Evolutionary conservation across 768 basidiomycete species (phyloP).

Genomic region (Tylopilus sp.): DNA sequence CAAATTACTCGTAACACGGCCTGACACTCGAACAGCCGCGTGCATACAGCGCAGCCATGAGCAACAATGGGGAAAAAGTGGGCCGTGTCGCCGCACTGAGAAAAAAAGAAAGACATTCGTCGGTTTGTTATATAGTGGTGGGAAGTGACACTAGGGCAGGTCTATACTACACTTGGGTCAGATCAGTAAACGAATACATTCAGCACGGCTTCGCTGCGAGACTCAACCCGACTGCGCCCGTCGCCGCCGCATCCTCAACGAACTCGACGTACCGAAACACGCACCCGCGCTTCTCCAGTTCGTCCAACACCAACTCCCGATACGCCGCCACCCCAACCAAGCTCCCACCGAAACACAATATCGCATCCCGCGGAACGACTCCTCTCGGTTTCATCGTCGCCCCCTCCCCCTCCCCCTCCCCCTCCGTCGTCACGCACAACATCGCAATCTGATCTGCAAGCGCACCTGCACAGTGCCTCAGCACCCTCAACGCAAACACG

Average conservation of each 20-base stretch:
- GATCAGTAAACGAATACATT: too few species aligned
- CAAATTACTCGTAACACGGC: slow-evolving; percentile 70
- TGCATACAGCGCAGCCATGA: slow-evolving; percentile 63
- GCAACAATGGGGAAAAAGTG: slow-evolving; percentile 87
- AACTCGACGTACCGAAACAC: slow-evolving; percentile 63
- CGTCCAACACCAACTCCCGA: slow-evolving; percentile 50
- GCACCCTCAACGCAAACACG: slow-evolving; percentile 57
- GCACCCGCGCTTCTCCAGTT: slow-evolving; percentile 54
- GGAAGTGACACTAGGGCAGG: slow-evolving; percentile 24
- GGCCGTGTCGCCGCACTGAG: slow-evolving; percentile 84
- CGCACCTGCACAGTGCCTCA: slow-evolving; percentile 46
- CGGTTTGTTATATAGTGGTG: neutral
- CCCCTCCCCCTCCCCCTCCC: too few species aligned
- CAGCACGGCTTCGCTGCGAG: too few species aligned
- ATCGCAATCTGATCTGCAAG: slow-evolving; percentile 60
- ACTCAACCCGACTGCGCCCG: slow-evolving; percentile 56
- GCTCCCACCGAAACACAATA: slow-evolving; percentile 80
- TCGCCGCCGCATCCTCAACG: slow-evolving; percentile 64
- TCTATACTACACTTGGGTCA: too few species aligned
- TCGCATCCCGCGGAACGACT: slow-evolving; percentile 51
- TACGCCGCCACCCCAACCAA: slow-evolving; percentile 63
- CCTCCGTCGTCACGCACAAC: slow-evolving; percentile 38
- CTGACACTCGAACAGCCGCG: slow-evolving; percentile 88
- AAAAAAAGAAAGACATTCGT: slow-evolving; percentile 6
- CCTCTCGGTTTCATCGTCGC: slow-evolving; percentile 34